Conservation (phyloP, 495 filamentous ascomycete genomes). For the Recurvomyces mirabilis region DNA sequence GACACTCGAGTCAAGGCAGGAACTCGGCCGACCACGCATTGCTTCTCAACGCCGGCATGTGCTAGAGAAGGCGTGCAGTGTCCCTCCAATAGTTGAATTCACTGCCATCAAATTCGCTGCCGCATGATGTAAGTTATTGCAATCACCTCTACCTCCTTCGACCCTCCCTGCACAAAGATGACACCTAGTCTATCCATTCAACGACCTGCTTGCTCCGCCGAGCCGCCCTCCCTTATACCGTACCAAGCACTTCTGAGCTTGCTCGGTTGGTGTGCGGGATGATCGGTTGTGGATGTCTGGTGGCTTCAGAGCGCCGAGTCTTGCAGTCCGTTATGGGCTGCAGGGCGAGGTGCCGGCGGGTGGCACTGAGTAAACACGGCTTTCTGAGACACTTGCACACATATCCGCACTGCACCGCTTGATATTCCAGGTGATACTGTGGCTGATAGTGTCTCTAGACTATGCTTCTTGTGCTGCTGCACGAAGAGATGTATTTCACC, state of each 20-base stretch:
- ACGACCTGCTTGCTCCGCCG: constrained; percentile 59
- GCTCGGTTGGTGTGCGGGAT: constrained; percentile 37
- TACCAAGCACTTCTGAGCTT: constrained; percentile 50
- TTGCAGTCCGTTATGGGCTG: constrained; percentile 48
- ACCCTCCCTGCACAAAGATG: constrained; percentile 52
- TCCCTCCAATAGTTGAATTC: too few species aligned
- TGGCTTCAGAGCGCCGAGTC: constrained; percentile 41
- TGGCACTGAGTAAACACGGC: constrained; percentile 54
- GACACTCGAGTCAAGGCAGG: neutral
- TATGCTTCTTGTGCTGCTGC: too few species aligned
- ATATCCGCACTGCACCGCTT: too few species aligned
- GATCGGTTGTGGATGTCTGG: constrained; percentile 83
- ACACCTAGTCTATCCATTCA: constrained; percentile 99
- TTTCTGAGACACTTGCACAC: constrained; percentile 39
- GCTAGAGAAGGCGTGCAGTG: too few species aligned
- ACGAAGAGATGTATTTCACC: too few species aligned
- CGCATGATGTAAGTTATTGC: too few species aligned
- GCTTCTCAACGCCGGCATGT: neutral
- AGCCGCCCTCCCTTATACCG: constrained; percentile 54
- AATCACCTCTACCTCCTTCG: neutral
- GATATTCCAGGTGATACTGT: too few species aligned
- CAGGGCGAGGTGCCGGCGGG: constrained; percentile 37
- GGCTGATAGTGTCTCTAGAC: too few species aligned
- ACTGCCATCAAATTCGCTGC: too few species aligned
- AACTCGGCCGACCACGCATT: too few species aligned